Conservation (phyloP, 176 grass and related monocot species). For the Carex parvula region DNA sequence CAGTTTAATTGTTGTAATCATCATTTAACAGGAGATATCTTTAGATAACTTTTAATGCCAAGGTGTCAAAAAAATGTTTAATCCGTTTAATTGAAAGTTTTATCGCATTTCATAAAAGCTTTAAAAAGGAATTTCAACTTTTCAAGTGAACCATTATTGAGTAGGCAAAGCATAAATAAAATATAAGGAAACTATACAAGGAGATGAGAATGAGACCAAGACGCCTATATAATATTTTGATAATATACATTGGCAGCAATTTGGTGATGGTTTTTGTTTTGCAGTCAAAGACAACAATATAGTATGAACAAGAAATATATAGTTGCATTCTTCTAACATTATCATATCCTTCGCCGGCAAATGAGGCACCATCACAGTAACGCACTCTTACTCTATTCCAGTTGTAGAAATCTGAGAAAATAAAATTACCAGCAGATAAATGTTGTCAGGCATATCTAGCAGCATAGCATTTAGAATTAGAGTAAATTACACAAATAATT, state of each 20-base stretch:
- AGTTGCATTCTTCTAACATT: slow-evolving; percentile 18
- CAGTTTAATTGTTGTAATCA: not conserved
- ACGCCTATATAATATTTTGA: not conserved
- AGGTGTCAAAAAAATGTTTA: too few species aligned
- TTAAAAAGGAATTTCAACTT: too few species aligned
- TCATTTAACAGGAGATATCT: too few species aligned
- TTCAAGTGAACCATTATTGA: not conserved
- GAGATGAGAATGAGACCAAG: not conserved
- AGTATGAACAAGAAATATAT: not conserved
- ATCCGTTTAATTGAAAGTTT: too few species aligned
- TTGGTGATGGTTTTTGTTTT: not conserved
- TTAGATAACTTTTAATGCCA: too few species aligned
- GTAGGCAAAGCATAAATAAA: not conserved
- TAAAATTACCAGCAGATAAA: not conserved
- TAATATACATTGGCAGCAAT: not conserved
- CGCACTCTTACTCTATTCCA: slow-evolving; percentile 94
- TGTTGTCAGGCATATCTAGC: not conserved
- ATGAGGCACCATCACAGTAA: slow-evolving; percentile 89
- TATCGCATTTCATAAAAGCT: too few species aligned
- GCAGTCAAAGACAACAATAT: not conserved
- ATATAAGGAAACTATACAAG: not conserved
- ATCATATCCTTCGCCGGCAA: slow-evolving; percentile 53
- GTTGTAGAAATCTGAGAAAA: slow-evolving; percentile 68
- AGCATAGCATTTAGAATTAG: too few species aligned
- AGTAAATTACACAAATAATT: too few species aligned